Evolutionary conservation across 2,329 filamentous ascomycete species (phyloP), one percentile per base, ranked within the genome.

Genomic region (Raffaelea arxii): DNA sequence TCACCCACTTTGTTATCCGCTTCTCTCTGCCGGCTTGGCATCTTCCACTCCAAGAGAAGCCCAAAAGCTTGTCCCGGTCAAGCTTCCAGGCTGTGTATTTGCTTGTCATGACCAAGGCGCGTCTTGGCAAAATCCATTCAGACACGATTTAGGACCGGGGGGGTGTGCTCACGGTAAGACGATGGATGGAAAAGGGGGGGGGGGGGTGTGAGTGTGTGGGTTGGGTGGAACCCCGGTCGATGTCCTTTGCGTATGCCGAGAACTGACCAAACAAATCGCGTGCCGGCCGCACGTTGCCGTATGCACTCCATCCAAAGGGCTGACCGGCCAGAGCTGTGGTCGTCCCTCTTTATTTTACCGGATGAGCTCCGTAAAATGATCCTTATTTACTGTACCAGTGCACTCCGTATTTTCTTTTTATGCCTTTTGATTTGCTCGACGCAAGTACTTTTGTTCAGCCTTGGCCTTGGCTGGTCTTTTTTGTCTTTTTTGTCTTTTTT

Each of bases 191-290:
- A n/a, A 36, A 36, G 16, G 16, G 32, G 14, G 5, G 32, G 16
- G 32, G 32, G 16, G 27, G 27, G 27, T 32, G 12, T 14, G 37
- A 7, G 37, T 22, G 37, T 19, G 18, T n/a, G 4, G 37, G 9
- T 22, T 40, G 21, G n/a, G n/a, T n/a, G n/a, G n/a, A n/a, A n/a
- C n/a, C n/a, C n/a, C 38, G 19, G 38, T 23, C 38, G 38, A 21
- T 38, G 4, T 16, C 38, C 21, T 6, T 6, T 40, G 16, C 38
- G 6, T 21, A 24, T 23, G 25, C 38, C 38, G 38, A 40, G 21
- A 16, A 43, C 35, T 24, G 36, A 22, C 43, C 43, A 45, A 45
- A 45, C 35, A 45, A 14, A 45, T 24, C 14, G 36, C 36, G 24
- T 18, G 43, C 11, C 18, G 24, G n/a, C 11, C 22, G 11, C 43